Base-by-base conservation (phyloP, 768 basidiomycete species). In the Pluteus cervinus region DNA sequence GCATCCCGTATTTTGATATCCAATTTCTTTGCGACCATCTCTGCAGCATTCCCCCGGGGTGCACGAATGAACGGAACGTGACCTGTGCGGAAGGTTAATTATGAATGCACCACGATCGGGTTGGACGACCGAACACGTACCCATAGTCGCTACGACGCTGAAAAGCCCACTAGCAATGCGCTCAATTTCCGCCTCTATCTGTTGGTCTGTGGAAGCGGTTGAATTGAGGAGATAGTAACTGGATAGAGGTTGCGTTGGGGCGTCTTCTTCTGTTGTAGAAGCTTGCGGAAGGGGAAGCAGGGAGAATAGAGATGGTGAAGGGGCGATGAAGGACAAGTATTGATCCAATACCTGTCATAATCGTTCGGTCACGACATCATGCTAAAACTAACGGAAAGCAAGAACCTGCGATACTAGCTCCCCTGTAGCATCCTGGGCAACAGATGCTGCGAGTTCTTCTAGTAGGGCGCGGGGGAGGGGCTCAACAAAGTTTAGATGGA, bases 21-120 rank as follows among this genome's bases (percentile, higher is more conserved):
- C 8, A 99, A 70, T 57, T 89, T 96, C 63, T 91, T 85, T 7
- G 93, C 93, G n/a, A 98, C 81, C 93, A 97, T 96, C 61, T 99
- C 96, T 14, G 93, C 96, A 4, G 96, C 96, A 58, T 98, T 97
- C 1, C 94, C 94, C 57, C 84, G 69, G 15, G 96, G 96, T 40
- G 87, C 83, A 22, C 96, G 83, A 42, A 99, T 97, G 54, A 92
- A 86, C 7, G 96, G 96, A 15, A 94, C 85, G 49, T 89, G 85
- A 2, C 87, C 91, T 91, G 39, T 34, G 22, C 35, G 8, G 5
- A 33, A 34, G 35, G 25, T 41, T 42, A 3, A 39, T 40, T 15
- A 41, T 25, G n/a, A n/a, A n/a, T n/a, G n/a, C n/a, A n/a, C n/a
- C n/a, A n/a, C n/a, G n/a, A n/a, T n/a, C n/a, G 18, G 22, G 12